These are phyloP conservation scores for Naganishia vishniacii DNA, from an alignment of 768 basidiomycete species.

Conservation along the genomic window DNA sequence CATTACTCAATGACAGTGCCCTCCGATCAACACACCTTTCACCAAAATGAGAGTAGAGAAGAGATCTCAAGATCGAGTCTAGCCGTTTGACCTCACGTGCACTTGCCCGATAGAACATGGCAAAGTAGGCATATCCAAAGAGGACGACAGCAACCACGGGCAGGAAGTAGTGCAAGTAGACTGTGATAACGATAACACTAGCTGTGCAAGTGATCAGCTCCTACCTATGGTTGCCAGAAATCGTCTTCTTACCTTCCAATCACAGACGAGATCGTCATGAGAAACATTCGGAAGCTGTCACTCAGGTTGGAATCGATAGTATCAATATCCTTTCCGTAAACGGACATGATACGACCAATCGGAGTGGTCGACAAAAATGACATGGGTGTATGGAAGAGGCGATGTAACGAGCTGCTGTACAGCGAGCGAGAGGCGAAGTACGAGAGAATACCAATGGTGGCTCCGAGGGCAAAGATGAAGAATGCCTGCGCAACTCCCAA, in stretches of 20 bases:
- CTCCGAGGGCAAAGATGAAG: constrained; percentile 60
- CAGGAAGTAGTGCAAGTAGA: constrained; percentile 43
- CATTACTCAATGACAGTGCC: background rate
- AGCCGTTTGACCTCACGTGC: constrained; percentile 71
- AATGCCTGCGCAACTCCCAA: constrained; percentile 59
- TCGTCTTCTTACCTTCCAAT: constrained; percentile 5
- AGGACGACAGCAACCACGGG: constrained; percentile 37
- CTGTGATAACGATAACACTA: constrained; percentile 39
- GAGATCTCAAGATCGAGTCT: constrained; percentile 73
- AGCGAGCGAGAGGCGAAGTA: constrained; percentile 61
- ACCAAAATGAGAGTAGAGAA: constrained; percentile 83
- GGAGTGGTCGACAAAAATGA: constrained; percentile 28
- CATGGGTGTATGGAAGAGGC: constrained; percentile 50
- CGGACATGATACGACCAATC: constrained; percentile 28
- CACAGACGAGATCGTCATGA: constrained; percentile 17
- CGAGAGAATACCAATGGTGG: constrained; percentile 57
- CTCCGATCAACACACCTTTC: constrained; percentile 75
- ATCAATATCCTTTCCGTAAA: constrained; percentile 32
- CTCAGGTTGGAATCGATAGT: constrained; percentile 26
- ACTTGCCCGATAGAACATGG: constrained; percentile 74
- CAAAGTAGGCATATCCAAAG: constrained; percentile 45
- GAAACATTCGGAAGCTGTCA: constrained; percentile 26
- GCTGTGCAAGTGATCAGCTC: background rate
- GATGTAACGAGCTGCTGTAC: constrained; percentile 55
- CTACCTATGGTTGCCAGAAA: background rate